phyloP scores from a whole-genome alignment of 2,329 filamentous ascomycete genomes.

The Akanthomyces dipterigenus region DNA sequence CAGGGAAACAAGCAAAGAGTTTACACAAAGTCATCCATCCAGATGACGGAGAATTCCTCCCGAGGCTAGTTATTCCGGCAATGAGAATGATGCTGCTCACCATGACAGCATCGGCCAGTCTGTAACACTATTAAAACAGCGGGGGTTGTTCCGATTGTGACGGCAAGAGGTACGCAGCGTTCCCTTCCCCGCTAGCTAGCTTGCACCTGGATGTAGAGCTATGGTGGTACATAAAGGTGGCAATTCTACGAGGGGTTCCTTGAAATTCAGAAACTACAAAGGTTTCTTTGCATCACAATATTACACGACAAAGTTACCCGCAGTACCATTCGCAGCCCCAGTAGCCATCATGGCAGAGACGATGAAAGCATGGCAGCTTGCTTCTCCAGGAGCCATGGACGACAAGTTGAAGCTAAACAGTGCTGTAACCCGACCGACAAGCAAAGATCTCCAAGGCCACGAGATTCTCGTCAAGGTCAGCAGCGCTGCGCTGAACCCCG shows the following conservation, averaged over 20 bases:
- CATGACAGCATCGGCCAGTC: too few relatives aligned
- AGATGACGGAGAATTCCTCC: too few relatives aligned
- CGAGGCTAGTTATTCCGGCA: too few relatives aligned
- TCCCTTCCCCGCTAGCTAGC: too few relatives aligned
- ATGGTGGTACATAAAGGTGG: too few relatives aligned
- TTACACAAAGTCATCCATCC: too few relatives aligned
- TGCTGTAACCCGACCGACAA: slow-evolving; percentile 16
- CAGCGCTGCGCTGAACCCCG: slow-evolving; percentile 39
- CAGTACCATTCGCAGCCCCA: not conserved
- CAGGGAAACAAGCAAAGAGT: too few relatives aligned
- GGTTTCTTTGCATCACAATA: not conserved
- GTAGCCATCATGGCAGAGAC: slow-evolving; percentile 4
- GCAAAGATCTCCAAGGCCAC: slow-evolving; percentile 18
- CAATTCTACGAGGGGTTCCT: not conserved
- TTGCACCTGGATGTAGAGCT: too few relatives aligned
- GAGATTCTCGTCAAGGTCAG: slow-evolving; percentile 38
- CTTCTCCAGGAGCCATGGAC: slow-evolving; percentile 20
- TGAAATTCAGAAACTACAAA: not conserved
- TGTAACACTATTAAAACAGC: too few relatives aligned
- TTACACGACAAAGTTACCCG: not conserved
- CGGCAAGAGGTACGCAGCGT: too few relatives aligned
- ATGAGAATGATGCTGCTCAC: too few relatives aligned
- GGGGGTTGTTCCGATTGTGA: too few relatives aligned
- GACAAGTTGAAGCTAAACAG: slow-evolving; percentile 19
- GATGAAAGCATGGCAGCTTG: slow-evolving; percentile 15